Evolutionary conservation across 2,329 filamentous ascomycete species (phyloP).

Genomic region (Hypoxylon sp.): DNA sequence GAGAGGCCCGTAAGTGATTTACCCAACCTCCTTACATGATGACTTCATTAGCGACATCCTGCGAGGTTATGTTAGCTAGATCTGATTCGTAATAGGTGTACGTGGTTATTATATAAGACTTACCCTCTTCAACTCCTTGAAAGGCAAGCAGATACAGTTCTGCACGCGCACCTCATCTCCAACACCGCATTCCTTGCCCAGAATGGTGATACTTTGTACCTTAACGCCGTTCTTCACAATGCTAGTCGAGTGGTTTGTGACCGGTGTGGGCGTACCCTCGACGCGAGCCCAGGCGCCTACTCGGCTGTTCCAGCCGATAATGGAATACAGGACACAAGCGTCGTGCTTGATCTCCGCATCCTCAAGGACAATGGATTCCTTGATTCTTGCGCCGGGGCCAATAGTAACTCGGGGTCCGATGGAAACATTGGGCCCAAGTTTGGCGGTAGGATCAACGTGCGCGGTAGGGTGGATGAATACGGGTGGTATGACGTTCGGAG

Average conservation of each 20-base stretch:
- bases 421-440: slow-evolving; percentile 96
- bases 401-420: slow-evolving; percentile 90
- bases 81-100: not conserved
- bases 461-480: slow-evolving; percentile 97
- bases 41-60: slow-evolving; percentile 89
- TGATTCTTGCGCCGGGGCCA: slow-evolving; percentile 90
- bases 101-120: slow-evolving; percentile 56
- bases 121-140: slow-evolving; percentile 97
- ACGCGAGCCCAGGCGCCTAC: slow-evolving; percentile 98
- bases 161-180: slow-evolving; percentile 96
- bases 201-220: slow-evolving; percentile 97
- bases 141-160: slow-evolving; percentile 97
- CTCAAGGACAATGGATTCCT: slow-evolving; percentile 96
- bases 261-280: slow-evolving; percentile 91
- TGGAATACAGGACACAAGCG: slow-evolving; percentile 93
- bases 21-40: slow-evolving; percentile 79
- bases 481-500: slow-evolving; percentile 88
- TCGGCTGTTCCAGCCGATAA: slow-evolving; percentile 96
- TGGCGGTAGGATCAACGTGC: slow-evolving; percentile 91
- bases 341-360: slow-evolving; percentile 97
- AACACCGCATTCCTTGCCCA: slow-evolving; percentile 95
- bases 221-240: slow-evolving; percentile 98
- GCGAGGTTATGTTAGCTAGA: slow-evolving; percentile 52
- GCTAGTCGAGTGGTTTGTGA: slow-evolving; percentile 90
- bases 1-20: slow-evolving; percentile 33